Percentiles rank a stretch among this genome's conserved stretches.
phyloP scores from a whole-genome alignment of 306 rosid species.

The Cajanus cajan region DNA sequence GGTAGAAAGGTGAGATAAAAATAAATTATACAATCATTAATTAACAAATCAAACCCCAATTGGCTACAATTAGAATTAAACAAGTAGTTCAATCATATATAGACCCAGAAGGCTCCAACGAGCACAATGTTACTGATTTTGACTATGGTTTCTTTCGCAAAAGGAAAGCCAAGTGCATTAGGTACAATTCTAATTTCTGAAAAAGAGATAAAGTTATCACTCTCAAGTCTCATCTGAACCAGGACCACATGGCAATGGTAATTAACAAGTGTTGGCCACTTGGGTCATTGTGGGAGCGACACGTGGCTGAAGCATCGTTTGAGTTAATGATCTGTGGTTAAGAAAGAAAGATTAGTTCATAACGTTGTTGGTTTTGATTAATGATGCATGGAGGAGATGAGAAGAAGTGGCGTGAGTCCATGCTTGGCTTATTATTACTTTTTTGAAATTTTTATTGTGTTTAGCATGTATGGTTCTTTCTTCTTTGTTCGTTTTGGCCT shows the following conservation, averaged over 20 bases:
- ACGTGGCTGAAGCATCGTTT: background rate
- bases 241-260: conserved; percentile 35
- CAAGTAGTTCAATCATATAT: background rate
- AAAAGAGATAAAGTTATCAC: conserved; percentile 14
- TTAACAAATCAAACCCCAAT: background rate
- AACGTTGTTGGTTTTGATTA: conserved; percentile 23
- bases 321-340: conserved; percentile 25
- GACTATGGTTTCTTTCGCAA: conserved; percentile 14
- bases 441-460: background rate
- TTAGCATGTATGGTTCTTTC: background rate
- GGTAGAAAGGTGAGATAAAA: background rate
- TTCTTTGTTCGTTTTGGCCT: conserved; percentile 15
- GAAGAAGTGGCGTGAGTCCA: conserved; percentile 31
- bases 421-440: conserved; percentile 31
- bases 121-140: conserved; percentile 20
- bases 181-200: conserved; percentile 34
- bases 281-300: conserved; percentile 29
- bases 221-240: background rate
- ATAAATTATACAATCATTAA: background rate
- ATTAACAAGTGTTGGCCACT: conserved; percentile 10
- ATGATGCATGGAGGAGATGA: conserved; percentile 28
- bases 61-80: conserved; percentile 1
- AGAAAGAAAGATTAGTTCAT: conserved; percentile 1
- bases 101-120: background rate
- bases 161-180: conserved; percentile 31